These are phyloP conservation scores for Closterium sp. DNA, from an alignment of 139 green algal genomes.

Conservation along the genomic window DNA sequence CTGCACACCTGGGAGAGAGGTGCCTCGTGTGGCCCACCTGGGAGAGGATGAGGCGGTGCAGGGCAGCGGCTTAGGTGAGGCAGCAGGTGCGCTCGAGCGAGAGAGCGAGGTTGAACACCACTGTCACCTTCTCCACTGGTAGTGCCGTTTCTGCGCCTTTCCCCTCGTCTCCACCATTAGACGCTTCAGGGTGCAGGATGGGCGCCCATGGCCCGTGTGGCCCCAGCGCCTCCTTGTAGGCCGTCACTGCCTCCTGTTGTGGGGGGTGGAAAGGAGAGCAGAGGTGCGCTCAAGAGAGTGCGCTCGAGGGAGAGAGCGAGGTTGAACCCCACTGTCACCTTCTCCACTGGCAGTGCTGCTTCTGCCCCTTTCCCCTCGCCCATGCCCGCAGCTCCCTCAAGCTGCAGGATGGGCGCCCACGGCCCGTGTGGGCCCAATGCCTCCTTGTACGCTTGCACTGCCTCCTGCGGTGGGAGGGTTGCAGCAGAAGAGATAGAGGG, in stretches of 20 bases:
- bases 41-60: conserved; percentile 34
- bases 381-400: background rate
- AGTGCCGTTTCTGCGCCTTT: too few relatives aligned
- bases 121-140: conserved; percentile 64
- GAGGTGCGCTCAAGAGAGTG: too few relatives aligned
- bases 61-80: background rate
- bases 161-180: too few relatives aligned
- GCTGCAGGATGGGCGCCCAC: conserved; percentile 28
- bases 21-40: too few relatives aligned
- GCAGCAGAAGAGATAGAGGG: conserved; percentile 38
- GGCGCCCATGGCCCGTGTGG: conserved; percentile 12
- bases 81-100: conserved; percentile 63
- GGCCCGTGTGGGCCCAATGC: background rate
- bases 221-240: conserved; percentile 27
- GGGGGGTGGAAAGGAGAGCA: too few relatives aligned
- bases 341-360: background rate
- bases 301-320: too few relatives aligned
- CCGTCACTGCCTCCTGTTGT: conserved; percentile 44
- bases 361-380: too few relatives aligned
- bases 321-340: too few relatives aligned
- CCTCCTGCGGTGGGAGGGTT: conserved; percentile 37
- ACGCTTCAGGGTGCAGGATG: background rate
- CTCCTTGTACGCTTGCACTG: conserved; percentile 38
- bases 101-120: conserved; percentile 79
- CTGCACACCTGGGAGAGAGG: too few relatives aligned